Percentiles rank a stretch among this genome's conserved stretches.
These are phyloP conservation scores for Amaranthus tricolor DNA, from an alignment of 179 eudicot genomes.

Conservation along the genomic window DNA sequence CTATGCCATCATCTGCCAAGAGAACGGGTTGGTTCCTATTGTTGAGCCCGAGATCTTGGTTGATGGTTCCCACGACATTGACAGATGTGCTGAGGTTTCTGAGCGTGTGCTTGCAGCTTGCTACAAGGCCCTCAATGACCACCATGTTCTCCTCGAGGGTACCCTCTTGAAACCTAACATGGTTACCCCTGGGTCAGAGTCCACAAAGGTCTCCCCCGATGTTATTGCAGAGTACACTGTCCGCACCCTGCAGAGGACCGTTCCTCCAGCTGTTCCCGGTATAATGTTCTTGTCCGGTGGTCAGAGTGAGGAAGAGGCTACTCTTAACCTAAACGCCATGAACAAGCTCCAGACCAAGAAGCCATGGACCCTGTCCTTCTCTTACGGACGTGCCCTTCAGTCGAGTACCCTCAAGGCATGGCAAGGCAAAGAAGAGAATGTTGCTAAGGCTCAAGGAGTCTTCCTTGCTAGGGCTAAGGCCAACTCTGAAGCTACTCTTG, in stretches of 20 bases:
- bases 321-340: slow-evolving; percentile 81
- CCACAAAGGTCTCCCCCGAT: slow-evolving; percentile 68
- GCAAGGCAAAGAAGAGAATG: slow-evolving; percentile 70
- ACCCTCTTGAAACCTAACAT: slow-evolving; percentile 89
- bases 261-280: slow-evolving; percentile 84
- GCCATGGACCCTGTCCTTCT: slow-evolving; percentile 86
- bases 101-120: slow-evolving; percentile 88
- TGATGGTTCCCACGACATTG: slow-evolving; percentile 81
- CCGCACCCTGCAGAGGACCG: slow-evolving; percentile 68
- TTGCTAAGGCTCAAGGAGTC: slow-evolving; percentile 61
- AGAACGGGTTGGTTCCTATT: slow-evolving; percentile 87
- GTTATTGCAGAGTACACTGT: slow-evolving; percentile 86
- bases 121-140: slow-evolving; percentile 93
- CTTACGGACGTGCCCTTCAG: slow-evolving; percentile 88
- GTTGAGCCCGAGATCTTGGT: slow-evolving; percentile 95
- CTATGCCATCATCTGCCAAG: slow-evolving; percentile 92
- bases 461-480: slow-evolving; percentile 75
- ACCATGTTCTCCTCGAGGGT: slow-evolving; percentile 86
- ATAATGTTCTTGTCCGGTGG: slow-evolving; percentile 90
- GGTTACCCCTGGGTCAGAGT: slow-evolving; percentile 86
- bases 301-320: slow-evolving; percentile 91
- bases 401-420: slow-evolving; percentile 89
- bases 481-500: slow-evolving; percentile 86
- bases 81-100: slow-evolving; percentile 79
- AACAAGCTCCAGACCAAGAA: slow-evolving; percentile 70